Conservation (phyloP, 345 rosid species). For the Salix dunnii region DNA sequence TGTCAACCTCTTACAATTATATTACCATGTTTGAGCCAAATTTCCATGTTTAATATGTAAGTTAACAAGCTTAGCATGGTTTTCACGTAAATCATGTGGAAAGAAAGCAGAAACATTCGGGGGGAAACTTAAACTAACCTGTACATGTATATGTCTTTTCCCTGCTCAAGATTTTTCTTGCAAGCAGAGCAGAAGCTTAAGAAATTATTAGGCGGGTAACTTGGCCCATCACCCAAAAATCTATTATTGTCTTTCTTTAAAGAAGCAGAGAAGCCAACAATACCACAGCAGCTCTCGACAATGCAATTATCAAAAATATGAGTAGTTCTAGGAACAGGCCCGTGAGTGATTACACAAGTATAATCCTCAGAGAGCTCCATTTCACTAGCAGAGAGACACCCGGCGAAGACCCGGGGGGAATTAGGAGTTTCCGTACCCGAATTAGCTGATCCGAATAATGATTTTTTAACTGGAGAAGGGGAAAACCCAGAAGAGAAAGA, state of each 20-base stretch:
- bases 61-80: background rate
- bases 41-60: background rate
- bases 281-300: slow-evolving; percentile 63
- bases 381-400: slow-evolving; percentile 52
- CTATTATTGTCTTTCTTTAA: slow-evolving; percentile 21
- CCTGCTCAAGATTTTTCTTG: slow-evolving; percentile 71
- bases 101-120: slow-evolving; percentile 4
- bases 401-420: slow-evolving; percentile 40
- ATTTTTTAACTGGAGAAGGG: slow-evolving; percentile 32
- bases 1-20: background rate
- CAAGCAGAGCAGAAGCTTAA: slow-evolving; percentile 75
- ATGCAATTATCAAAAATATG: slow-evolving; percentile 84
- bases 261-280: slow-evolving; percentile 34
- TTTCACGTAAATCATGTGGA: slow-evolving; percentile 1
- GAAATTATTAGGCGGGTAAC: slow-evolving; percentile 51
- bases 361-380: slow-evolving; percentile 92
- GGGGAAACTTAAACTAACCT: slow-evolving; percentile 43
- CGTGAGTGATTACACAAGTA: slow-evolving; percentile 82
- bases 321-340: slow-evolving; percentile 79
- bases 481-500: slow-evolving; percentile 29
- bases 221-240: slow-evolving; percentile 20
- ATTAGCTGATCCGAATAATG: slow-evolving; percentile 29
- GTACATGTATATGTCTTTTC: slow-evolving; percentile 91
- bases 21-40: background rate
- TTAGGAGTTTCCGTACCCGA: slow-evolving; percentile 29